These are phyloP conservation scores for Sapria himalayana DNA, from an alignment of 345 rosid genomes.

Conservation along the genomic window DNA sequence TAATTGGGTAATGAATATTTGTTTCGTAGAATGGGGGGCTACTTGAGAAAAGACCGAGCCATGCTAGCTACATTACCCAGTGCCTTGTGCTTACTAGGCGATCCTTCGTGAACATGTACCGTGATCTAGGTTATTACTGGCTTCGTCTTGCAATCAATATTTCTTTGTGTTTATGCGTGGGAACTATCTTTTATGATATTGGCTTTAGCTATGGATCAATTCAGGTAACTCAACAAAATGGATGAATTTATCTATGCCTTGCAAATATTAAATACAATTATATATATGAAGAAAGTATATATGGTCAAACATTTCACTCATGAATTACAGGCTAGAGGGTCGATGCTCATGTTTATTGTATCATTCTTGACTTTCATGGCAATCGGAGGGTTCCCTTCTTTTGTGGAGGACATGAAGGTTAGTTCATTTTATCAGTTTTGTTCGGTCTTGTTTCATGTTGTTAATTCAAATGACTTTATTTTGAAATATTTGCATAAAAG, in stretches of 20 bases:
- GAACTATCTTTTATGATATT: conserved; percentile 19
- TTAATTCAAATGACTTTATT: too few species aligned
- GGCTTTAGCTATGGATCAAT: conserved; percentile 28
- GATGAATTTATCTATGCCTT: not conserved
- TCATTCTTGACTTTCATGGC: conserved; percentile 33
- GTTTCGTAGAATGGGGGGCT: conserved; percentile 10
- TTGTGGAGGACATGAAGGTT: conserved; percentile 30
- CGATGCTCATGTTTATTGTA: conserved; percentile 25
- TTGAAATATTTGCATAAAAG: too few species aligned
- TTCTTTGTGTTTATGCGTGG: conserved; percentile 27
- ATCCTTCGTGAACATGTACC: conserved; percentile 40
- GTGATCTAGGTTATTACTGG: conserved; percentile 48
- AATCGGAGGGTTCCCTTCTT: conserved; percentile 37
- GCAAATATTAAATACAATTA: not conserved
- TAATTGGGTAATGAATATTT: too few species aligned
- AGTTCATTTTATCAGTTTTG: not conserved
- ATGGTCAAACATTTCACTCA: not conserved
- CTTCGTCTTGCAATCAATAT: conserved; percentile 32
- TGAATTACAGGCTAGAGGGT: conserved; percentile 23
- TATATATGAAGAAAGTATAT: not conserved
- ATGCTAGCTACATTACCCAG: conserved; percentile 21
- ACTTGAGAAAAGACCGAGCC: conserved; percentile 16
- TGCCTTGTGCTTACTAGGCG: conserved; percentile 18
- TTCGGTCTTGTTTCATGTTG: too few species aligned
- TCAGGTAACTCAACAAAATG: too few species aligned